Evolutionary conservation across 768 basidiomycete species (phyloP).

Genomic region (Lentinula edodes): DNA sequence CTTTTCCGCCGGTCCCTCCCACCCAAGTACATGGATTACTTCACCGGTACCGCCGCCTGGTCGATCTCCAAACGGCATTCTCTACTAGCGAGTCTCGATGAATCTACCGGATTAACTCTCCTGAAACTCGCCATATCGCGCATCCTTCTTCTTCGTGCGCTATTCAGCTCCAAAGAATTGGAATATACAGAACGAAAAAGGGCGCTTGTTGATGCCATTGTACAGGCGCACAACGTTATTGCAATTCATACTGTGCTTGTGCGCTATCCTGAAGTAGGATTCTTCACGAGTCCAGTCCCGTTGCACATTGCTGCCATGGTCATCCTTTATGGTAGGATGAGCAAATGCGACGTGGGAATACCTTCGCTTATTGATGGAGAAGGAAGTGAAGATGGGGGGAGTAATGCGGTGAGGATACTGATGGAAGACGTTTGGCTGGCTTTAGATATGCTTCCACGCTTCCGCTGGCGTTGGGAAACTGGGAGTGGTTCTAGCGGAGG

Average conservation of each 20-base stretch:
- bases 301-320: conserved; percentile 90
- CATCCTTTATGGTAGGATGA: conserved; percentile 84
- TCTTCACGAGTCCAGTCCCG: conserved; percentile 86
- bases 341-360: conserved; percentile 50
- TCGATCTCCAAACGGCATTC: conserved; percentile 54
- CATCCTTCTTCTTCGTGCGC: conserved; percentile 69
- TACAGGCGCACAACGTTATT: conserved; percentile 84
- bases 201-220: conserved; percentile 78
- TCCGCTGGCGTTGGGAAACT: conserved; percentile 85
- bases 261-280: conserved; percentile 78
- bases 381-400: conserved; percentile 20
- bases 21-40: conserved; percentile 68
- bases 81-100: conserved; percentile 69
- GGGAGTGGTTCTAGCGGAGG: conserved; percentile 46
- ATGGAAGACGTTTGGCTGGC: conserved; percentile 83
- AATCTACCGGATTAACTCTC: conserved; percentile 77
- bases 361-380: conserved; percentile 45
- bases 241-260: conserved; percentile 81
- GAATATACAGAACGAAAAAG: conserved; percentile 58
- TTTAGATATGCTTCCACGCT: conserved; percentile 81
- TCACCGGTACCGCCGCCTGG: conserved; percentile 77
- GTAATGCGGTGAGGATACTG: conserved; percentile 26
- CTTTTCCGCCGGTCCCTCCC: conserved; percentile 68
- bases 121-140: conserved; percentile 80
- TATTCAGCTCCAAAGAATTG: conserved; percentile 75